Evolutionary conservation across 495 filamentous ascomycete species (phyloP).

Genomic region (Trypethelium eluteriae): DNA sequence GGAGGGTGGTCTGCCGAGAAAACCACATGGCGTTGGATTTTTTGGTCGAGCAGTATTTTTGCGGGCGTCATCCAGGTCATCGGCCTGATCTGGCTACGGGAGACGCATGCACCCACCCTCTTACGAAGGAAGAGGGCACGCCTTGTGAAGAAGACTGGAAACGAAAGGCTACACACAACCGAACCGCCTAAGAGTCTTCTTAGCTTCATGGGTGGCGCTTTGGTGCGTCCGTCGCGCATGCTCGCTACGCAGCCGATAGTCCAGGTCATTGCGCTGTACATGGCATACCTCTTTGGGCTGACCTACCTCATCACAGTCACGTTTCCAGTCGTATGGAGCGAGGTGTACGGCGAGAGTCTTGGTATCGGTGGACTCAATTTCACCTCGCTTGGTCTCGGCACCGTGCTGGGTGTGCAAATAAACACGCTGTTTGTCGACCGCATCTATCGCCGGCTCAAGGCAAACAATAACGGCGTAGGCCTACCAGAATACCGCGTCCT

Average conservation of each 20-base stretch:
- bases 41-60: slow-evolving; percentile 51
- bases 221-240: slow-evolving; percentile 42
- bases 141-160: slow-evolving; percentile 56
- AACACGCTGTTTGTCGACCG: slow-evolving; percentile 39
- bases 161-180: slow-evolving; percentile 49
- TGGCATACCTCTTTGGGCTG: slow-evolving; percentile 58
- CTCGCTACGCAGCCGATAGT: slow-evolving; percentile 42
- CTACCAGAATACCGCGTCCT: slow-evolving; percentile 63
- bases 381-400: slow-evolving; percentile 36
- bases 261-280: slow-evolving; percentile 45
- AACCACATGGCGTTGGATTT: slow-evolving; percentile 65
- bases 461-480: slow-evolving; percentile 49
- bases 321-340: slow-evolving; percentile 54
- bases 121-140: slow-evolving; percentile 47
- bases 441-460: slow-evolving; percentile 55
- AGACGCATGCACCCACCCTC: slow-evolving; percentile 59
- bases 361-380: slow-evolving; percentile 37
- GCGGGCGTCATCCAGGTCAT: slow-evolving; percentile 53
- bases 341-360: slow-evolving; percentile 29
- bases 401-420: slow-evolving; percentile 32
- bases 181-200: slow-evolving; percentile 47
- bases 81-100: slow-evolving; percentile 60
- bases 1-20: slow-evolving; percentile 54
- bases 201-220: slow-evolving; percentile 34
- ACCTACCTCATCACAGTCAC: slow-evolving; percentile 60